Conservation (phyloP, 805 yeast genomes). For the Grigorovia jiainica region DNA sequence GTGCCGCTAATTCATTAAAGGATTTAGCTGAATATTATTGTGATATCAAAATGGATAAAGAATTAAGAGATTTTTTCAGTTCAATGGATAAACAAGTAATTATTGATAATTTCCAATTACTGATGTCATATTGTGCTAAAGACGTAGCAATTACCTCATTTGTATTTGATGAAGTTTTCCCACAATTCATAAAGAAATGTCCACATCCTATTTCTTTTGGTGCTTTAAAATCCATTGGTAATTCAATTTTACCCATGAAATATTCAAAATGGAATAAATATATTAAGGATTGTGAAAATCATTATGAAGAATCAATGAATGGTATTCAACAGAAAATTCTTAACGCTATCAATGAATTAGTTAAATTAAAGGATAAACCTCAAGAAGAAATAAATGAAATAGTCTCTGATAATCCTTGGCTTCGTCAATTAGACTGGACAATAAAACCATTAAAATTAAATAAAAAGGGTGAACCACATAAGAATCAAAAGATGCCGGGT, state of each 20-base stretch:
- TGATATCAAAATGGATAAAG: constrained; percentile 55
- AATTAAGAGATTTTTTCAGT: constrained; percentile 54
- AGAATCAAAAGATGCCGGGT: constrained; percentile 76
- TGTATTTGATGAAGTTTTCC: constrained; percentile 61
- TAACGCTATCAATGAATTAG: constrained; percentile 51
- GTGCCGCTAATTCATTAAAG: constrained; percentile 69
- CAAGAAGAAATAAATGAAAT: background rate
- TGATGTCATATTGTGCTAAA: constrained; percentile 73
- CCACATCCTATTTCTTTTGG: constrained; percentile 96
- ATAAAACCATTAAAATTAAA: constrained; percentile 49
- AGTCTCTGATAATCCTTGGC: constrained; percentile 68
- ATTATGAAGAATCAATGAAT: constrained; percentile 49
- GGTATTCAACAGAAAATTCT: constrained; percentile 51
- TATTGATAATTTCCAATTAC: constrained; percentile 43
- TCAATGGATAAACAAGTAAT: constrained; percentile 45
- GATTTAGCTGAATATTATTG: constrained; percentile 78
- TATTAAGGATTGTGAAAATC: constrained; percentile 54
- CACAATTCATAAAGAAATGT: constrained; percentile 52
- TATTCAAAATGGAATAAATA: constrained; percentile 59
- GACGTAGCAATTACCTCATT: constrained; percentile 73
- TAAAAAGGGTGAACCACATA: constrained; percentile 58
- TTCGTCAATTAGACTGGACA: constrained; percentile 83
- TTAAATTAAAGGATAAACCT: constrained; percentile 33
- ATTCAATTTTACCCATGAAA: constrained; percentile 71
- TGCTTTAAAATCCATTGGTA: constrained; percentile 65